phyloP scores from a whole-genome alignment of 106 monocot genomes.

The Acorus gramineus region DNA sequence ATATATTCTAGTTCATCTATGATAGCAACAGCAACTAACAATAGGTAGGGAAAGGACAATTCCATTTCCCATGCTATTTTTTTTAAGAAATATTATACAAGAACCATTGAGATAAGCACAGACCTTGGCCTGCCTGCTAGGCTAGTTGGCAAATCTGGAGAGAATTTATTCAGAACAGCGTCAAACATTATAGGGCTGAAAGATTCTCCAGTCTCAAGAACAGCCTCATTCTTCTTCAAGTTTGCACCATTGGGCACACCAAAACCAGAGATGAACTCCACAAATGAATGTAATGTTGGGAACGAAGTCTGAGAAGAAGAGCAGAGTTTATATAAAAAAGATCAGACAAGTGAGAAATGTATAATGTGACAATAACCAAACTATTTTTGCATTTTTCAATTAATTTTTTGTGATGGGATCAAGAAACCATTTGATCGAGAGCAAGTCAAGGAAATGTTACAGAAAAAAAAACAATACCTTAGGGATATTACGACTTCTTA shows the following conservation, averaged over 20 bases:
- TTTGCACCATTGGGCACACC: conserved; percentile 44
- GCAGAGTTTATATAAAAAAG: conserved; percentile 2
- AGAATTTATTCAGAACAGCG: conserved; percentile 54
- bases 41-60: not conserved
- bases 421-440: too few species aligned
- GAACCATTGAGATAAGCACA: conserved; percentile 5
- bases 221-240: conserved; percentile 27
- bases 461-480: conserved; percentile 35
- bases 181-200: conserved; percentile 87
- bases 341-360: conserved; percentile 1
- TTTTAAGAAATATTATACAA: not conserved
- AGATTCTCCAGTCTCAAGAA: conserved; percentile 46
- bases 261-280: conserved; percentile 70
- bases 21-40: not conserved
- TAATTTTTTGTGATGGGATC: too few species aligned
- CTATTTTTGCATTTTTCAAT: not conserved
- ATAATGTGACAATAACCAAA: not conserved
- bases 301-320: conserved; percentile 48
- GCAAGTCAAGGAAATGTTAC: too few species aligned
- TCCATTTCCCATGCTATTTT: not conserved
- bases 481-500: conserved; percentile 44
- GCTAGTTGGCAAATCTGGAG: conserved; percentile 52
- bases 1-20: too few species aligned
- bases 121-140: conserved; percentile 75
- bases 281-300: conserved; percentile 73